phyloP scores from a whole-genome alignment of 371 early-diverging fungal species.

The Apophysomyces sp. region DNA sequence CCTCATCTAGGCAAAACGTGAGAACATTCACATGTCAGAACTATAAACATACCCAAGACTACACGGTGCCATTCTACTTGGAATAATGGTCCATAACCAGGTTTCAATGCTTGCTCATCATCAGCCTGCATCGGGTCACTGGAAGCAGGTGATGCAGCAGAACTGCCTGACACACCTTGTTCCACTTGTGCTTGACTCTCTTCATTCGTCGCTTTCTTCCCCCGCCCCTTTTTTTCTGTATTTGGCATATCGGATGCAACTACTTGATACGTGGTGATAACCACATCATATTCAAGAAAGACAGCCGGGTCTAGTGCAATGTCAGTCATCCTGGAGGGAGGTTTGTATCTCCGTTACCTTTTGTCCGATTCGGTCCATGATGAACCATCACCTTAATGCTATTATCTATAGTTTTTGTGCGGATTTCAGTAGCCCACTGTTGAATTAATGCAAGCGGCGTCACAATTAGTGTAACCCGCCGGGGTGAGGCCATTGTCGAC shows the following conservation, averaged over 20 bases:
- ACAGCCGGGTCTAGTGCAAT: constrained; percentile 18
- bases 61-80: constrained; percentile 50
- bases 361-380: constrained; percentile 52
- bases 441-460: constrained; percentile 64
- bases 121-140: background rate
- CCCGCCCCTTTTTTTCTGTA: constrained; percentile 3
- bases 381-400: constrained; percentile 57
- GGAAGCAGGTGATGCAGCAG: background rate
- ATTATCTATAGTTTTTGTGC: constrained; percentile 45
- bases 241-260: constrained; percentile 52
- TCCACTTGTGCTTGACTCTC: background rate
- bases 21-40: background rate
- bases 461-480: constrained; percentile 59
- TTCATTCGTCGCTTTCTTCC: background rate
- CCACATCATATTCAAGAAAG: constrained; percentile 63
- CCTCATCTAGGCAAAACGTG: constrained; percentile 70
- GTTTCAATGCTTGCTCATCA: background rate
- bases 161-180: background rate
- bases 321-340: background rate
- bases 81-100: constrained; percentile 42
- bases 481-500: constrained; percentile 22
- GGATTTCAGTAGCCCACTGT: constrained; percentile 70
- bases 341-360: constrained; percentile 14
- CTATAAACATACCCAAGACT: constrained; percentile 30
- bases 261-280: constrained; percentile 72